Evolutionary conservation across 306 rosid species (phyloP), one percentile per base, ranked within the genome.

Genomic region (Cucurbita pepo): DNA sequence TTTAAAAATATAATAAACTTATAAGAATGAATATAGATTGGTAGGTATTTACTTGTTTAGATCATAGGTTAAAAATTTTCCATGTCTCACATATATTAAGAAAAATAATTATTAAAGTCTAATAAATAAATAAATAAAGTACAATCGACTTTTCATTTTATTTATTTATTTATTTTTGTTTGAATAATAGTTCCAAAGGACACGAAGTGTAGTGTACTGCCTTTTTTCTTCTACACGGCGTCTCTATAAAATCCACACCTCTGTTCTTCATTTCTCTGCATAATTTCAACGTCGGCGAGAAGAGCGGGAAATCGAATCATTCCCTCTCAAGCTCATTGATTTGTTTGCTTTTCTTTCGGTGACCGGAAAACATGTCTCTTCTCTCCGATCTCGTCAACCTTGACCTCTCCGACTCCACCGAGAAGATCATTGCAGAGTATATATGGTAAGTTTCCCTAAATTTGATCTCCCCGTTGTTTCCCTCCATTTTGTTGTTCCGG

Each of bases 361-460:
- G 8, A 0, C 4, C 54, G 37, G 3, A 10, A 43, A n/a, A 79
- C 0, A 76, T 87, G 91, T 71, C 92, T 41, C 74, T 78, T 8
- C 89, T 87, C 16, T 79, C 92, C 72, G 89, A 85, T 83, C 87
- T 87, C 56, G 16, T 87, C 77, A 87, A 87, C 74, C 58, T 69
- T 38, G 5, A 69, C 45, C 73, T 69, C 43, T 50, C 73, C 2
- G 58, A 50, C 12, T 47, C 89, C 73, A 78, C 92, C 0, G 83
- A 85, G 66, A 87, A 87, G 77, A 25, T 87, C 11, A 87, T 87
- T 56, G 92, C 92, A 2, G 92, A 87, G 80, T 87, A 87, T 77
- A 83, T 87, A 78, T 87, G 92, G 92, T 87, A 10, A 21, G 85
- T 62, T 30, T 6, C 14, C 9, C 13, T 3, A 5, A 22, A 22